Base-by-base conservation (phyloP, 805 yeast genomes). In the Kodamaea kaohsiungensis region DNA sequence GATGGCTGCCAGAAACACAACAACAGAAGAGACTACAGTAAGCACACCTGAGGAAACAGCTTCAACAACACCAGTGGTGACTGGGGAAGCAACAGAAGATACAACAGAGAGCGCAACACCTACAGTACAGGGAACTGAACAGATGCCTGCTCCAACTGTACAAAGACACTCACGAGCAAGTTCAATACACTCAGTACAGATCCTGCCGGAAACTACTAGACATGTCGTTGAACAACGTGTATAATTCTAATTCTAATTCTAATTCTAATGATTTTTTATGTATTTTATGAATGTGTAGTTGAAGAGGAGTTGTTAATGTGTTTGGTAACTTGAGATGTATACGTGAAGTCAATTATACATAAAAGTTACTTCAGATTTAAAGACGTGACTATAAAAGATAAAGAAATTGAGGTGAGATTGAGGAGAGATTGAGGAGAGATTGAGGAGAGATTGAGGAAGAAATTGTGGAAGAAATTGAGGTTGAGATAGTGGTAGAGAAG, bases 201-300 rank as follows among this genome's bases (percentile, higher is more conserved):
- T 50, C 18, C 48, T 22, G 43, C 30, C 55, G 6, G 59, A 55
- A 19, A 51, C 55, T 6, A 27, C 55, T 27, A 56, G 66, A 53
- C 61, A 59, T 37, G 52, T 59, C 15, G 67, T 62, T 27, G 66
- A 63, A 10, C 66, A 62, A 45, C 59, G 68, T 47, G 59, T 55
- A 27, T 58, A 53, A 42, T 19, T 40, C 19, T 16, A 40, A 22
- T 22, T 22, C 19, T 15, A 39, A 39, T 17, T 39, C 17, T 40
- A 38, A 15, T 33, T 53, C 15, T 16, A 10, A 45, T 45, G 33
- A 25, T 7, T 45, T 16, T 7, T 22, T 7, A 12, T n/a, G 46
- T n/a, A n/a, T 17, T 17, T n/a, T n/a, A n/a, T n/a, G n/a, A n/a
- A n/a, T n/a, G n/a, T n/a, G n/a, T n/a, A n/a, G n/a, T n/a, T n/a